Evolutionary conservation across 1,284 basidiomycete species (phyloP).

Genomic region (Heliocybe sulcata): DNA sequence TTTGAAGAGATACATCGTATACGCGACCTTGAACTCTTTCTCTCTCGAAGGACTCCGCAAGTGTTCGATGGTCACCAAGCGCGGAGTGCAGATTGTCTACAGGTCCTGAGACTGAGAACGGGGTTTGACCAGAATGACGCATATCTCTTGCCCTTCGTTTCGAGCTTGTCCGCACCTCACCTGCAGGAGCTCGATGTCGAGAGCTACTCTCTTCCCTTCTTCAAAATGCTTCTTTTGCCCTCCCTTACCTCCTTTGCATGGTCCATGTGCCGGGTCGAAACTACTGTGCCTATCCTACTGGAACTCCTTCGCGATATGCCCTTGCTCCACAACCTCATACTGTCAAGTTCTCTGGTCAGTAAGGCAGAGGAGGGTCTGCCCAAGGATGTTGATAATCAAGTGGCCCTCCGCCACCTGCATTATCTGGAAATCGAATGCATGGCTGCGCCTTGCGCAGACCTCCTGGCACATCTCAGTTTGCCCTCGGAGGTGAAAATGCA

Average conservation of each 20-base stretch:
- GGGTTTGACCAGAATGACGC: too few species aligned
- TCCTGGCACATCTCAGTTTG: not conserved
- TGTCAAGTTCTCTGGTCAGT: not conserved
- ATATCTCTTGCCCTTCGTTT: not conserved
- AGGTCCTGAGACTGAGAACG: too few species aligned
- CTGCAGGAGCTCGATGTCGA: not conserved
- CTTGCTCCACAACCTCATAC: not conserved
- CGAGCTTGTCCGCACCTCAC: not conserved
- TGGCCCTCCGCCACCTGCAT: not conserved
- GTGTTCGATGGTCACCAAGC: too few species aligned
- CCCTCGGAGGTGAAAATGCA: not conserved
- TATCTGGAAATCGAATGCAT: not conserved
- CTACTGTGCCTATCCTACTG: not conserved
- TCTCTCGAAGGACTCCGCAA: too few species aligned
- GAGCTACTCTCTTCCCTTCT: not conserved
- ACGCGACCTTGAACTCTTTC: too few species aligned
- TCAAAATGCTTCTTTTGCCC: not conserved
- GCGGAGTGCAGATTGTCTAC: too few species aligned
- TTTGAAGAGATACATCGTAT: too few species aligned
- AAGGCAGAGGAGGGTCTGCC: not conserved
- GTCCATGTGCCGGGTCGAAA: not conserved
- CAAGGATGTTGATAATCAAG: not conserved
- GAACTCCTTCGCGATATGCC: not conserved
- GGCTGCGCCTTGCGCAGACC: not conserved
- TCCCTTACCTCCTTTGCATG: not conserved